Base-by-base conservation (phyloP, 805 yeast genomes). In the Metschnikowia cerradonensis region DNA sequence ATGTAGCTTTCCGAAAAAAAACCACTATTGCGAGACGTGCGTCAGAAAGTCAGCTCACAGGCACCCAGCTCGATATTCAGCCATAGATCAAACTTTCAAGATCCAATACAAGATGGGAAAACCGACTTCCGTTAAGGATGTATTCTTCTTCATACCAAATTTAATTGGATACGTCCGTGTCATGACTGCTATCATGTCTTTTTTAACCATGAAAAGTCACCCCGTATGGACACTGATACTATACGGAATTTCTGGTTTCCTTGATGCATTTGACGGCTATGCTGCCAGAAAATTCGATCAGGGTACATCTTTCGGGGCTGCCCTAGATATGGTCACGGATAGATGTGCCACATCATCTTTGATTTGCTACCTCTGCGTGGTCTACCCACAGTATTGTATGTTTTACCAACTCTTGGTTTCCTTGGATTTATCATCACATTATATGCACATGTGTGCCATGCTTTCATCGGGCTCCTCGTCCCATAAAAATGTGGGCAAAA, bases 361-460 rank as follows among this genome's bases (percentile, higher is more conserved):
- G 62, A 83, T 94, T 59, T 90, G 96, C 67, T 94, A 80, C 67
- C 75, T 94, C 51, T 82, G 94, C 58, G 83, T 88, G 35, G 73
- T 87, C 43, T 92, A 88, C 63, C 97, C 97, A 6, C 60, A 68
- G 32, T 86, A 76, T 69, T 73, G 81, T 47, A 69, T 88, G 11
- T 57, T 83, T 7, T 91, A 92, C 84, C 99, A 94, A 72, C 60
- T 88, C 23, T 76, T 94, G 59, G 83, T 91, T 46, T 86, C 95
- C 10, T 75, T 94, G 60, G 95, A 88, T 58, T 78, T 94, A 61
- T 90, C 97, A 2, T 87, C 96, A 47, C 99, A 94, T 67, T 94
- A 94, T 72, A 88, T 94, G 88, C 99, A 94, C 73, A 94, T 94
- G 99, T 91, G 91, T 68, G 96, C 98, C 39, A 87, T 90, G 72